Percentiles rank a stretch among this genome's conserved stretches.
These are phyloP conservation scores for Coniophora puteana DNA, from an alignment of 1,284 basidiomycete genomes.

Conservation along the genomic window DNA sequence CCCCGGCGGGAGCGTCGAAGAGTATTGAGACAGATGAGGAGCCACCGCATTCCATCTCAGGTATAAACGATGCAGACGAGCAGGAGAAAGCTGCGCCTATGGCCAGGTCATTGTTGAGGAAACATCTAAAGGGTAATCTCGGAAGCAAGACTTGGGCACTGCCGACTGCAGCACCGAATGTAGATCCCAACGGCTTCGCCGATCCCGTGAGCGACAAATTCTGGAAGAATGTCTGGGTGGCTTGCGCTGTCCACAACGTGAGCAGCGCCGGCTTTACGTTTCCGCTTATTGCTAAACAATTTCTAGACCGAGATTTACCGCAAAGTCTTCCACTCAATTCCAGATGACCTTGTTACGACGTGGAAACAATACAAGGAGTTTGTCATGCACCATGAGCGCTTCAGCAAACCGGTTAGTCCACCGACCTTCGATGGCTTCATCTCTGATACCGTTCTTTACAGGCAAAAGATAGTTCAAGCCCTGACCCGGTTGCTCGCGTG, in stretches of 20 bases:
- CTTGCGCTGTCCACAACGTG: slow-evolving; percentile 82
- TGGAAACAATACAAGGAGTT: slow-evolving; percentile 96
- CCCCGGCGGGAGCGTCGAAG: slow-evolving; percentile 51
- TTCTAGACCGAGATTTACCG: slow-evolving; percentile 87
- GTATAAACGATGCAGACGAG: slow-evolving; percentile 43
- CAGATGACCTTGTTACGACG: slow-evolving; percentile 87
- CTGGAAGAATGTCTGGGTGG: slow-evolving; percentile 88
- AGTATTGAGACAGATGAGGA: slow-evolving; percentile 41
- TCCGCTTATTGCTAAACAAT: slow-evolving; percentile 10
- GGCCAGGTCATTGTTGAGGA: slow-evolving; percentile 49
- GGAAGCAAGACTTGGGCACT: slow-evolving; percentile 57
- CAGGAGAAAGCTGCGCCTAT: slow-evolving; percentile 49
- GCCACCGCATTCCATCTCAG: slow-evolving; percentile 39
- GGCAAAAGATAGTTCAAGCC: slow-evolving; percentile 41
- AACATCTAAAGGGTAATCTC: slow-evolving; percentile 51
- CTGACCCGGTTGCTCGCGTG: slow-evolving; percentile 48
- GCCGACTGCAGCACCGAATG: slow-evolving; percentile 62
- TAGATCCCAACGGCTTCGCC: slow-evolving; percentile 78
- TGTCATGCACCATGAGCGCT: slow-evolving; percentile 69
- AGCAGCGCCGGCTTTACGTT: slow-evolving; percentile 26
- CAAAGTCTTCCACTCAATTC: slow-evolving; percentile 89
- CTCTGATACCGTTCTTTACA: slow-evolving; percentile 16
- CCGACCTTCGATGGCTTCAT: neutral
- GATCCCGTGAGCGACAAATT: slow-evolving; percentile 86
- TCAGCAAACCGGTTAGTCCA: slow-evolving; percentile 58